Percentiles rank a stretch among this genome's conserved stretches.
Conservation (phyloP, 768 basidiomycete genomes). For the Auricularia auricula-judae region DNA sequence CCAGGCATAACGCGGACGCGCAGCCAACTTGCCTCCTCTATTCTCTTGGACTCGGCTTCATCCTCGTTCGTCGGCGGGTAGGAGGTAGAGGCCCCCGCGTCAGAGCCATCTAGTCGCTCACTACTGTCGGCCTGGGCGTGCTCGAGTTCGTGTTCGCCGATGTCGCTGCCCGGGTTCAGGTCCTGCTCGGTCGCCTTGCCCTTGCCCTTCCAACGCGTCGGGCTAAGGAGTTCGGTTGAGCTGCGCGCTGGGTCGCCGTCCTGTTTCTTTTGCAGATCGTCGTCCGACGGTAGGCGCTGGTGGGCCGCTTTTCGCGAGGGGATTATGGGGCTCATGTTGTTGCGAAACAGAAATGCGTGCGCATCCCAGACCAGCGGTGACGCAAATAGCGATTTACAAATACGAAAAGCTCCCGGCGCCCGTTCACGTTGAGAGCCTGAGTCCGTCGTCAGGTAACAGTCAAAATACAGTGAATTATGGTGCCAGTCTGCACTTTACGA, state of each 20-base stretch:
- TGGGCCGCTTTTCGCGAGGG: neutral
- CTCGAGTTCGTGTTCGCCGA: constrained; percentile 14
- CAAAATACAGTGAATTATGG: too few relatives aligned
- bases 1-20: neutral
- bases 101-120: constrained; percentile 15
- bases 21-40: constrained; percentile 51
- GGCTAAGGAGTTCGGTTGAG: neutral
- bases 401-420: too few relatives aligned
- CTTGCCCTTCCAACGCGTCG: constrained; percentile 15
- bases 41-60: constrained; percentile 51
- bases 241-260: neutral
- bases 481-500: too few relatives aligned
- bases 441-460: too few relatives aligned
- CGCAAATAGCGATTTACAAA: neutral
- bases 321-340: neutral
- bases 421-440: too few relatives aligned
- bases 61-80: constrained; percentile 66
- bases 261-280: neutral
- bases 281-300: constrained; percentile 1
- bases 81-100: constrained; percentile 13
- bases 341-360: neutral
- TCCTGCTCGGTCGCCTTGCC: constrained; percentile 11
- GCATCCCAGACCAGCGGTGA: neutral
- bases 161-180: constrained; percentile 21
- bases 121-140: constrained; percentile 21